Percentiles rank a stretch among this genome's conserved stretches.
These are phyloP conservation scores for Paecilomyces dactylethromorphus DNA, from an alignment of 2,329 filamentous ascomycete genomes.

Conservation along the genomic window DNA sequence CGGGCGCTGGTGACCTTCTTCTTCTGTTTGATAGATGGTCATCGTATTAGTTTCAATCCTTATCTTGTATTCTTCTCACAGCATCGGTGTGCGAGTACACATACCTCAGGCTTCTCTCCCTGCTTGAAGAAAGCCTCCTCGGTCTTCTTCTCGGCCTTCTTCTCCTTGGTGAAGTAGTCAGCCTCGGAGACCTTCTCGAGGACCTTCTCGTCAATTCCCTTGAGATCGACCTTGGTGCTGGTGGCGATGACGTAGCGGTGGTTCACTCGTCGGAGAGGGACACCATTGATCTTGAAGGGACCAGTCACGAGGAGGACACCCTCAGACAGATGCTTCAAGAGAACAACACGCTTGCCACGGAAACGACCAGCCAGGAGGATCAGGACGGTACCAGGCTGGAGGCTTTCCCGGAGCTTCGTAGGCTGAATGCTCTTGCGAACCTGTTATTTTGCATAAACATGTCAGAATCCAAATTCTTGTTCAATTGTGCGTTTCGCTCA, in stretches of 20 bases:
- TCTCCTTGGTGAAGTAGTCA: constrained; percentile 97
- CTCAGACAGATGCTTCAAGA: constrained; percentile 95
- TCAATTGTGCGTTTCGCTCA: constrained; percentile 1
- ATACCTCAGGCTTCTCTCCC: constrained; percentile 93
- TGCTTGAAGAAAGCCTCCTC: constrained; percentile 99
- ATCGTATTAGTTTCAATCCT: constrained; percentile 1
- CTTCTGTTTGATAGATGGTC: constrained; percentile 60
- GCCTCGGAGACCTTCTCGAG: constrained; percentile 79
- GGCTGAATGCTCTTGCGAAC: constrained; percentile 89
- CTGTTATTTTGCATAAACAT: constrained; percentile 44
- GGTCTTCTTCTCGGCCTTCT: constrained; percentile 83
- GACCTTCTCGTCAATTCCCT: constrained; percentile 65
- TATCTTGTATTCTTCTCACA: neutral
- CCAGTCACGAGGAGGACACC: constrained; percentile 98
- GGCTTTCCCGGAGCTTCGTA: constrained; percentile 78
- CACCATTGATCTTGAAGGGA: constrained; percentile 99
- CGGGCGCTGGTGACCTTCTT: constrained; percentile 90
- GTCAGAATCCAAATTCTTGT: constrained; percentile 14
- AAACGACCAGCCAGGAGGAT: constrained; percentile 99
- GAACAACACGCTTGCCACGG: constrained; percentile 99
- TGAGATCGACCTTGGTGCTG: constrained; percentile 52
- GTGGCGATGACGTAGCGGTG: constrained; percentile 46
- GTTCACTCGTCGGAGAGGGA: constrained; percentile 75
- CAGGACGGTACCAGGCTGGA: constrained; percentile 91
- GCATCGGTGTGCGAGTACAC: constrained; percentile 23